phyloP scores from a whole-genome alignment of 2,329 filamentous ascomycete genomes.

The Davidsoniella eucalypti region DNA sequence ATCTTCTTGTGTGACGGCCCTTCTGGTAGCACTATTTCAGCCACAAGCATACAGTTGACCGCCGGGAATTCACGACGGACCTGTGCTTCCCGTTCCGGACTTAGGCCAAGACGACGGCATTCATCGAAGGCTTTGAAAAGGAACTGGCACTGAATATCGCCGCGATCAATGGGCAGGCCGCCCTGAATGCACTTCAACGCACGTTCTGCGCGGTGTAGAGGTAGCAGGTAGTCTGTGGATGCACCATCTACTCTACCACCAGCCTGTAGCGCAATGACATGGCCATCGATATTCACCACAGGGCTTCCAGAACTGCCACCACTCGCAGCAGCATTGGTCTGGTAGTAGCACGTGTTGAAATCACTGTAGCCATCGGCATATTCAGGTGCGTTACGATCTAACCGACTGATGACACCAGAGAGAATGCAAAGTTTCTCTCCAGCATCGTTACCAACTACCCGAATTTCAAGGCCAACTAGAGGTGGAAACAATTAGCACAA shows the following conservation, averaged over 20 bases:
- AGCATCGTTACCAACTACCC: conserved; percentile 94
- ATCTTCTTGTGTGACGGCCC: conserved; percentile 77
- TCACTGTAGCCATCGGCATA: conserved; percentile 97
- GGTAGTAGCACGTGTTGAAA: conserved; percentile 93
- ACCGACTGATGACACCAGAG: conserved; percentile 87
- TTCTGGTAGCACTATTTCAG: conserved; percentile 82
- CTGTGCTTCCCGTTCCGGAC: conserved; percentile 69
- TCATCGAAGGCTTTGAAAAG: conserved; percentile 95
- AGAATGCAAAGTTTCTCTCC: conserved; percentile 97
- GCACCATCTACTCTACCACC: conserved; percentile 88
- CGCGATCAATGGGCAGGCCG: conserved; percentile 60
- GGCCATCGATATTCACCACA: conserved; percentile 88
- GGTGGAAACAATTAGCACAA: too few species aligned
- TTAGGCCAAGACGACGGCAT: conserved; percentile 75
- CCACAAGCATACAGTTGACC: conserved; percentile 93
- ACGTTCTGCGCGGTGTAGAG: conserved; percentile 74
- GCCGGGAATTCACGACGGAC: conserved; percentile 72
- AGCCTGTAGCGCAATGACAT: conserved; percentile 81
- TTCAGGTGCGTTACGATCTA: conserved; percentile 92
- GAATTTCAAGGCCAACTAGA: conserved; percentile 72
- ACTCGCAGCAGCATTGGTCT: conserved; percentile 90
- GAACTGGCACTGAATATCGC: conserved; percentile 97
- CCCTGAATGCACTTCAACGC: conserved; percentile 74
- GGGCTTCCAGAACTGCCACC: conserved; percentile 97
- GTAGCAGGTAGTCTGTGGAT: conserved; percentile 93